Evolutionary conservation across 805 yeast species (phyloP).

Genomic region (Lipomyces yamadae): DNA sequence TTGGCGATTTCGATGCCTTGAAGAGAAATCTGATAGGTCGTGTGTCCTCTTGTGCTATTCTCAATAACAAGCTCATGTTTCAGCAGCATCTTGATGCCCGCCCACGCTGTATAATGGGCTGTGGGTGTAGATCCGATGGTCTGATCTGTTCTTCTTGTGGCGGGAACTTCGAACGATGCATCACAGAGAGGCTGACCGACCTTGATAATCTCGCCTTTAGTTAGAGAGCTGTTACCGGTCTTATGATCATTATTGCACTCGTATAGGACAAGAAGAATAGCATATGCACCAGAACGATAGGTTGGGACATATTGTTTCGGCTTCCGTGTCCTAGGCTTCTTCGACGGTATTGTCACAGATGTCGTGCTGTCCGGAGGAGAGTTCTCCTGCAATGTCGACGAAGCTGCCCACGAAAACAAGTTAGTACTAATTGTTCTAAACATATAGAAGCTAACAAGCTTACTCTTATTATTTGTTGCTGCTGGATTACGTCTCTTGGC

Average conservation of each 20-base stretch:
- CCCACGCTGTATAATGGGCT: conserved; percentile 78
- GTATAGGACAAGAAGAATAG: conserved; percentile 66
- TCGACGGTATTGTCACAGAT: neutral
- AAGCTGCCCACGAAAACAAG: neutral
- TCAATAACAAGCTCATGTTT: conserved; percentile 33
- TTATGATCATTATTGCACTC: conserved; percentile 39
- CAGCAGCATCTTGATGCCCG: conserved; percentile 63
- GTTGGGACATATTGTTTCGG: conserved; percentile 66
- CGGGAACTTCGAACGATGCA: conserved; percentile 33
- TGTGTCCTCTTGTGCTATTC: conserved; percentile 49
- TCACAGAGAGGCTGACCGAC: conserved; percentile 50
- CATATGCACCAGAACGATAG: conserved; percentile 82
- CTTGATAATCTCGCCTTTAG: conserved; percentile 62
- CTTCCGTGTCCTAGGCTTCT: conserved; percentile 29
- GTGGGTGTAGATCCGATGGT: conserved; percentile 25
- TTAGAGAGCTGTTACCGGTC: conserved; percentile 57
- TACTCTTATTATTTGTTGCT: neutral
- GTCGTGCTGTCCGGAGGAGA: neutral
- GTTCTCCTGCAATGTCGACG: conserved; percentile 6
- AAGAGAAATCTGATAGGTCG: conserved; percentile 63
- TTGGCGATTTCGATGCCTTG: conserved; percentile 64
- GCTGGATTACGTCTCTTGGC: conserved; percentile 5
- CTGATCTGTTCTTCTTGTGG: conserved; percentile 15
- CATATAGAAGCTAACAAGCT: neutral
- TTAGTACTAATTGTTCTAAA: neutral